These are phyloP conservation scores for Castanopsis chinensis DNA, from an alignment of 306 rosid genomes.

Conservation along the genomic window DNA sequence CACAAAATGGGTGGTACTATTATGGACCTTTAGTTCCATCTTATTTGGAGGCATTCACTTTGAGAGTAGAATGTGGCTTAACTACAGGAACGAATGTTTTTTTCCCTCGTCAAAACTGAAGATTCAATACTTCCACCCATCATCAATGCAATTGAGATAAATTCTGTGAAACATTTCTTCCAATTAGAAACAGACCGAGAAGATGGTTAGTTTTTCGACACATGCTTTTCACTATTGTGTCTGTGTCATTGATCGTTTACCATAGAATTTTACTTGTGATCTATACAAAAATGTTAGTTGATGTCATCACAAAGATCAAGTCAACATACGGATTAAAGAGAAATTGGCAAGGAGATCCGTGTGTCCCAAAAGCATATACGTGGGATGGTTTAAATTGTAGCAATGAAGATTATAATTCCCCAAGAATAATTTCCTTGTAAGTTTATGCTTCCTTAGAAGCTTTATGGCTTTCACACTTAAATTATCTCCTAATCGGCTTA, in stretches of 20 bases:
- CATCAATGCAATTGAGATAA: slow-evolving; percentile 38
- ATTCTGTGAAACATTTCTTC: slow-evolving; percentile 8
- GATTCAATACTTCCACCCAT: slow-evolving; percentile 43
- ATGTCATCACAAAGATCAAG: too few species aligned
- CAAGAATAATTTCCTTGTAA: slow-evolving; percentile 53
- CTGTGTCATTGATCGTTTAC: not conserved
- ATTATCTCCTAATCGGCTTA: not conserved
- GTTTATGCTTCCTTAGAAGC: slow-evolving; percentile 6
- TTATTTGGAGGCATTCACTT: not conserved
- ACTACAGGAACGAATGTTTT: not conserved
- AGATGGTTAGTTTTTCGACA: slow-evolving; percentile 25
- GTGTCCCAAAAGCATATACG: slow-evolving; percentile 22
- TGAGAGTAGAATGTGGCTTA: not conserved
- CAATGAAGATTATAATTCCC: slow-evolving; percentile 5
- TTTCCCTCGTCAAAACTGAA: slow-evolving; percentile 3
- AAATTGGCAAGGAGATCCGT: too few species aligned
- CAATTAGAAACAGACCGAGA: slow-evolving; percentile 26
- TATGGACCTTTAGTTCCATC: slow-evolving; percentile 1
- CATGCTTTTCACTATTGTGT: not conserved
- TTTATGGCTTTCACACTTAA: not conserved
- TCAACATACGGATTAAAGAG: too few species aligned
- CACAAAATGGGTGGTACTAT: not conserved
- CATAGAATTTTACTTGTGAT: not conserved
- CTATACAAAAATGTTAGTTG: too few species aligned
- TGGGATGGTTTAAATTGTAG: slow-evolving; percentile 61